Evolutionary conservation across 805 yeast genomes (phyloP).

Genomic region (Barnettozyma vustinii): DNA sequence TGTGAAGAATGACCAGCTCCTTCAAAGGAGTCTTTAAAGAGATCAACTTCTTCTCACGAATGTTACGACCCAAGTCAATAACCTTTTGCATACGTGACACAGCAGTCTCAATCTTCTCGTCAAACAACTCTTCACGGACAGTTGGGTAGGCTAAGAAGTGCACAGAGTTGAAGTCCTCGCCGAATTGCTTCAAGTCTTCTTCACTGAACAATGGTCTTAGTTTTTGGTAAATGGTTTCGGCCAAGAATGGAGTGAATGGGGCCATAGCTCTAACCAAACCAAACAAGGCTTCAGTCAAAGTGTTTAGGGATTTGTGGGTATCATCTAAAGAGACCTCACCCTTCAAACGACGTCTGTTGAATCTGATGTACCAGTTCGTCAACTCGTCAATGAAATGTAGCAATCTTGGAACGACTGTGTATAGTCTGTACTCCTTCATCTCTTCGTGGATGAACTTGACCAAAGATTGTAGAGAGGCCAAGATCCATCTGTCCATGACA

Average conservation of each 20-base stretch:
- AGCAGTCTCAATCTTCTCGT: conserved; percentile 78
- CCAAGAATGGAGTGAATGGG: conserved; percentile 94
- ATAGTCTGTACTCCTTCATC: conserved; percentile 85
- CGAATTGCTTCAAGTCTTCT: conserved; percentile 45
- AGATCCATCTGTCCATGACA: conserved; percentile 96
- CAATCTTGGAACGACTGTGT: conserved; percentile 93
- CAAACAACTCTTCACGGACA: conserved; percentile 74
- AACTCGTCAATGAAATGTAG: conserved; percentile 85
- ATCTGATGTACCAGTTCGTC: conserved; percentile 98
- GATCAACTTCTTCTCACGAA: conserved; percentile 92
- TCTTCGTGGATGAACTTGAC: conserved; percentile 81
- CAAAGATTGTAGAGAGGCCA: conserved; percentile 93
- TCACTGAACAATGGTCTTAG: conserved; percentile 58
- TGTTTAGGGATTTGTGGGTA: conserved; percentile 80
- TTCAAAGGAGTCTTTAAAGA: conserved; percentile 94
- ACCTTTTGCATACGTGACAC: conserved; percentile 96
- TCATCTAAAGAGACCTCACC: conserved; percentile 87
- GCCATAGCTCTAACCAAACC: conserved; percentile 95
- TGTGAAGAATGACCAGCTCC: conserved; percentile 78
- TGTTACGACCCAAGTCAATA: conserved; percentile 91
- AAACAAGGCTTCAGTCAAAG: conserved; percentile 84
- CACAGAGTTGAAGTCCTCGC: conserved; percentile 71
- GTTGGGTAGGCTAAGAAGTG: conserved; percentile 91
- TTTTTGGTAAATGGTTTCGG: conserved; percentile 83
- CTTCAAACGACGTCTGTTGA: conserved; percentile 96